Evolutionary conservation across 2,329 filamentous ascomycete species (phyloP).

Genomic region (Neoarthrinium moseri): DNA sequence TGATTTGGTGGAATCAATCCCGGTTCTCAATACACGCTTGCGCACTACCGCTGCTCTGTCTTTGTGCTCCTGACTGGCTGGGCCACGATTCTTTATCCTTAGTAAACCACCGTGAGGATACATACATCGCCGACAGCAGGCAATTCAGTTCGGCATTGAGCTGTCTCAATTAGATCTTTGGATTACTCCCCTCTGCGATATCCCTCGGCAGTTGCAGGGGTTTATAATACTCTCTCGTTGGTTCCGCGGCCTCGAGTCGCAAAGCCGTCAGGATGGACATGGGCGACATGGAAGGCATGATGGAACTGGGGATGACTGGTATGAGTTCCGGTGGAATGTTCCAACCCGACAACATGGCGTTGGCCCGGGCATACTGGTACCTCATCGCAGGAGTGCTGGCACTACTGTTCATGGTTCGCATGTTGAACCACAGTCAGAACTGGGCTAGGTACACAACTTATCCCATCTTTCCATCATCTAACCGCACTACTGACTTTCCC

Average conservation of each 20-base stretch:
- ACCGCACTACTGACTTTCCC: neutral
- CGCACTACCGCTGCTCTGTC: too few species aligned
- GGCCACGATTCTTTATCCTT: too few species aligned
- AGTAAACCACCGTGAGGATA: too few species aligned
- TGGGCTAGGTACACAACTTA: conserved; percentile 39
- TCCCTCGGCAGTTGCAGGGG: neutral
- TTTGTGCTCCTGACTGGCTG: too few species aligned
- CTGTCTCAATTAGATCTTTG: too few species aligned
- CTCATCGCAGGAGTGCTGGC: conserved; percentile 50
- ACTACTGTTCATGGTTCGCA: conserved; percentile 37
- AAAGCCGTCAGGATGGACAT: conserved; percentile 21
- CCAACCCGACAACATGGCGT: conserved; percentile 43
- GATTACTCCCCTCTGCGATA: neutral
- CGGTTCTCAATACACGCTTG: too few species aligned
- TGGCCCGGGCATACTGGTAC: conserved; percentile 60
- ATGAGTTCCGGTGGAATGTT: conserved; percentile 31
- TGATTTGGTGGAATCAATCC: too few species aligned
- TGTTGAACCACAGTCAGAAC: conserved; percentile 41
- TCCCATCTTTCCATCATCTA: neutral
- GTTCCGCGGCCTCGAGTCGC: neutral
- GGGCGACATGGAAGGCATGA: conserved; percentile 27
- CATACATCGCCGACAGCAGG: too few species aligned
- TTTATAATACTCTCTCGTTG: too few species aligned
- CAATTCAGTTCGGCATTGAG: too few species aligned
- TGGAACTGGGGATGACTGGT: conserved; percentile 22